Conservation (phyloP, 2,329 filamentous ascomycete genomes). For the Botrytis aclada region DNA sequence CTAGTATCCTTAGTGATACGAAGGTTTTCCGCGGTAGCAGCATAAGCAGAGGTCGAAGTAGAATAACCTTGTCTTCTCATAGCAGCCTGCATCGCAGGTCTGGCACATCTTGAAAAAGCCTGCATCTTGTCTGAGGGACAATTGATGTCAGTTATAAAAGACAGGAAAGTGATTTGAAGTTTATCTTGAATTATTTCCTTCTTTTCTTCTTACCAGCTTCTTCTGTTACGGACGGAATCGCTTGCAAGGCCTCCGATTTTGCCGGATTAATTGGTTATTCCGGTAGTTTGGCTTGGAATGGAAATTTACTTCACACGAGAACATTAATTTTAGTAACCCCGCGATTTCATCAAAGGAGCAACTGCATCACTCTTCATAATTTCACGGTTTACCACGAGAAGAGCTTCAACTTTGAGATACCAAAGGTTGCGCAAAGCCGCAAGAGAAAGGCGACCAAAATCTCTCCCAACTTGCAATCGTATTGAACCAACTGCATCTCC, state of each 20-base stretch:
- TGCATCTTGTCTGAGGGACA: slow-evolving; percentile 63
- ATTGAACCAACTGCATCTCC: neutral
- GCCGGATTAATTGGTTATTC: slow-evolving; percentile 6
- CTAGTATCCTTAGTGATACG: slow-evolving; percentile 91
- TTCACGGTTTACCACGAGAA: neutral
- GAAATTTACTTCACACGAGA: slow-evolving; percentile 10
- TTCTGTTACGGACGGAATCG: slow-evolving; percentile 17
- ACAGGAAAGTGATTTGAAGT: slow-evolving; percentile 22
- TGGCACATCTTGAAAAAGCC: slow-evolving; percentile 71
- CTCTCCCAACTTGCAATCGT: neutral
- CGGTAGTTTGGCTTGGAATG: neutral
- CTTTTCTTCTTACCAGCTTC: slow-evolving; percentile 14
- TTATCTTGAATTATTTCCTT: slow-evolving; percentile 20
- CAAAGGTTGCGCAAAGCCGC: neutral
- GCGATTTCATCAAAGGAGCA: neutral
- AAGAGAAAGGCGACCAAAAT: neutral
- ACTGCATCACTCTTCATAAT: neutral
- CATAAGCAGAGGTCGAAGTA: slow-evolving; percentile 66
- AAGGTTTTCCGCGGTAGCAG: slow-evolving; percentile 76
- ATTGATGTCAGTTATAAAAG: slow-evolving; percentile 34
- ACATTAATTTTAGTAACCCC: slow-evolving; percentile 11
- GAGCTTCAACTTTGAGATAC: neutral
- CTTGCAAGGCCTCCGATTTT: slow-evolving; percentile 17
- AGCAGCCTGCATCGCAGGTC: slow-evolving; percentile 65
- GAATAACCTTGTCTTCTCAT: slow-evolving; percentile 74